Evolutionary conservation across 2,329 filamentous ascomycete species (phyloP), one percentile per base, ranked within the genome.

Genomic region (Lecanicillium sp.): DNA sequence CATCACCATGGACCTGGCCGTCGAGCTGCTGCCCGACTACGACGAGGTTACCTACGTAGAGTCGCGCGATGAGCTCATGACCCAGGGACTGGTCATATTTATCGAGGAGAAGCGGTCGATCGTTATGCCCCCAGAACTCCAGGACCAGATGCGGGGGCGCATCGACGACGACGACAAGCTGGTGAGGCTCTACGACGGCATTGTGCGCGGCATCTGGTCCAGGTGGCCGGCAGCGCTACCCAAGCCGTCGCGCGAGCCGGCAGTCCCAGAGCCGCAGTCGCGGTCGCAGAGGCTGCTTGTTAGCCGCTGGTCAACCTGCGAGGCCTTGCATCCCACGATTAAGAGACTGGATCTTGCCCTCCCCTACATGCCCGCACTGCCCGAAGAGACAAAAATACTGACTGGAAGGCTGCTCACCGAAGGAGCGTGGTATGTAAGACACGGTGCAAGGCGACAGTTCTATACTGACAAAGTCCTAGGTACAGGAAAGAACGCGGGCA

Each of bases 401-500:
- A 40, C 21, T 27, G 24, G 15, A 2, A 37, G 24, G 26, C 33
- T 46, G 24, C 7, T 38, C 17, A 23, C 26, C 2, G 44, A 46
- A 38, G 35, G 23, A n/a, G 44, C 44, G 9, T 46, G 44, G 44
- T 39, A 46, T 14, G 6, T n/a, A n/a, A n/a, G n/a, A n/a, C n/a
- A n/a, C n/a, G n/a, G n/a, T n/a, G n/a, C n/a, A n/a, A n/a, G n/a
- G n/a, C n/a, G n/a, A 7, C 5, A n/a, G 24, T 19, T 38, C 11
- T 23, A 3, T 11, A 14, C 32, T 42, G 15, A 33, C 14, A 35
- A 19, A 9, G 4, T 9, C 5, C 1, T 37, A 51, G 50, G 50
- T 51, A 45, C 17, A 35, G 49, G n/a, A 51, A 49, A 20, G 50
- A 51, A 14, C 45, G 50, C n/a, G 50, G 50, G 23, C 27, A 33